Evolutionary conservation across 1,284 basidiomycete species (phyloP).

Genomic region (Moesziomyces parantarcticus): DNA sequence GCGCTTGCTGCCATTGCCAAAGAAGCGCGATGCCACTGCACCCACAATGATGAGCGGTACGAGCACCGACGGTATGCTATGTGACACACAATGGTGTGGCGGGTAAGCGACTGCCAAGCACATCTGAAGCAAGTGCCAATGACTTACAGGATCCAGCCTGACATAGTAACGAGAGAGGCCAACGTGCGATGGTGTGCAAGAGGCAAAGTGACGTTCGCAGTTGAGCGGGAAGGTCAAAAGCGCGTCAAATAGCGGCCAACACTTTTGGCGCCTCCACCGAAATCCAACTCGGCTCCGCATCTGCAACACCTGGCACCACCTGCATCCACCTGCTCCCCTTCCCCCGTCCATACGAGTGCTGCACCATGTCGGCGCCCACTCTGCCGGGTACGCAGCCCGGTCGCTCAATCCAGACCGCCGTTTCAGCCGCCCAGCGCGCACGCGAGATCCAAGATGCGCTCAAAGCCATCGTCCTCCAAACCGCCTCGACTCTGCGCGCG

Average conservation of each 20-base stretch:
- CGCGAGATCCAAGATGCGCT: constrained; percentile 38
- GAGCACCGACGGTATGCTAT: constrained; percentile 49
- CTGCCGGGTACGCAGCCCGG: constrained; percentile 17
- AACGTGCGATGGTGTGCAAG: neutral
- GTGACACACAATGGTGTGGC: neutral
- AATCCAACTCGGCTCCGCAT: constrained; percentile 17
- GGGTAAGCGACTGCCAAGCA: neutral
- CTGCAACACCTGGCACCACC: neutral
- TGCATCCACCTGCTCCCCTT: no score
- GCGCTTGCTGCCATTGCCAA: constrained; percentile 17
- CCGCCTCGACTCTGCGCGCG: constrained; percentile 40
- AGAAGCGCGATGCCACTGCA: constrained; percentile 39
- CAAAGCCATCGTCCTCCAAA: constrained; percentile 44
- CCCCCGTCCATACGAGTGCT: no score
- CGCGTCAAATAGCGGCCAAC: neutral
- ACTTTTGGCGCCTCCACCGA: constrained; percentile 12
- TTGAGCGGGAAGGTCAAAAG: neutral
- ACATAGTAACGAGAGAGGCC: constrained; percentile 19
- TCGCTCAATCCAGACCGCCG: constrained; percentile 2
- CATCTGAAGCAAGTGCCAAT: neutral
- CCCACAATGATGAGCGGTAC: constrained; percentile 50
- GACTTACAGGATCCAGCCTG: constrained; percentile 46
- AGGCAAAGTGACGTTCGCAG: neutral
- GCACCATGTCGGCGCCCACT: constrained; percentile 18
- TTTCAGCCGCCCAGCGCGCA: constrained; percentile 23